Evolutionary conservation across 179 eudicot genomes (phyloP).

Genomic region (Spinacia oleracea): DNA sequence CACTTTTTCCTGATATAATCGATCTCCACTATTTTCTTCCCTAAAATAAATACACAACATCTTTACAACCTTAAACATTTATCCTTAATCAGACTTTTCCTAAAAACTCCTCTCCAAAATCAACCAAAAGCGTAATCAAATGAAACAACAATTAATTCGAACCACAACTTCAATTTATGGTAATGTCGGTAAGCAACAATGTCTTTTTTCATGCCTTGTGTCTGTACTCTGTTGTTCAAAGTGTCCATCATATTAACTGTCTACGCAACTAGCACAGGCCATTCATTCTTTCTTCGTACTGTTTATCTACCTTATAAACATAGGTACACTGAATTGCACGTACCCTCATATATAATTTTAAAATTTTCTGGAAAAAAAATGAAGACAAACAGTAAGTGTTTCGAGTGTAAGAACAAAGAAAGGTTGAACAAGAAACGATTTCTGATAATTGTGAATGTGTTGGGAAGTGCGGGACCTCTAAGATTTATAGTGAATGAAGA

Average conservation of each 20-base stretch:
- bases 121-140: background rate
- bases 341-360: too few species aligned
- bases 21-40: constrained; percentile 5
- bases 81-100: background rate
- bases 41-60: background rate
- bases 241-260: background rate
- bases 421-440: constrained; percentile 4
- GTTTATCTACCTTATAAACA: too few species aligned
- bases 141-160: background rate
- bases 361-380: too few species aligned
- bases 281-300: constrained; percentile 8
- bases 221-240: constrained; percentile 20
- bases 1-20: background rate
- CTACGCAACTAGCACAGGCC: constrained; percentile 11
- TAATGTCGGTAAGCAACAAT: constrained; percentile 7
- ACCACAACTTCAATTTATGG: constrained; percentile 20
- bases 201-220: constrained; percentile 21
- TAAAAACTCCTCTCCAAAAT: background rate
- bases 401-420: too few species aligned
- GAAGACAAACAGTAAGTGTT: constrained; percentile 29
- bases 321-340: too few species aligned
- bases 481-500: constrained; percentile 14
- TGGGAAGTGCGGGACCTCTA: constrained; percentile 5
- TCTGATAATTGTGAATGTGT: background rate
- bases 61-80: background rate